Percentiles rank a stretch among this genome's conserved stretches.
phyloP scores from a whole-genome alignment of 192 early-diverging fungal species.

The Entophlyctis helioformis region DNA sequence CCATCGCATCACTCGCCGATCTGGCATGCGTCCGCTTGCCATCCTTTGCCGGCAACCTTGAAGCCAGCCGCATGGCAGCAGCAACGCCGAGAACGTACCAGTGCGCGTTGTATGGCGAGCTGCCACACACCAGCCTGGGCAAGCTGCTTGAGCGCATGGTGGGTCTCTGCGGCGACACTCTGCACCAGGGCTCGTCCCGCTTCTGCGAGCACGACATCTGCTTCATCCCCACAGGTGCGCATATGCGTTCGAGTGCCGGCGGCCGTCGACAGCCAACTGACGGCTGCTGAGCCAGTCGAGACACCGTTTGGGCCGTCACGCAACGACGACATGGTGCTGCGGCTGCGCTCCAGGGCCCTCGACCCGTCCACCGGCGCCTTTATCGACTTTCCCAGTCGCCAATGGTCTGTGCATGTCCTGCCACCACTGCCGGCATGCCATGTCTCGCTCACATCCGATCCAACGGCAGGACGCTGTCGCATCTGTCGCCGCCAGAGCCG shows the following conservation, averaged over 20 bases:
- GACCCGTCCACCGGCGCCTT: slow-evolving; percentile 11
- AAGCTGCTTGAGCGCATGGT: slow-evolving; percentile 52
- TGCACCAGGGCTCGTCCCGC: slow-evolving; percentile 30
- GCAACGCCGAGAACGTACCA: too few relatives aligned
- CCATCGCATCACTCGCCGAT: too few relatives aligned
- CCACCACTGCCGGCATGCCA: neutral
- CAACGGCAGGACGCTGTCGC: slow-evolving; percentile 37
- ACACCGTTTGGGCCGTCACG: slow-evolving; percentile 58
- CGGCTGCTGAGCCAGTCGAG: slow-evolving; percentile 26
- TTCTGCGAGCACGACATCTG: slow-evolving; percentile 58
- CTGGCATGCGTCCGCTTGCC: too few relatives aligned
- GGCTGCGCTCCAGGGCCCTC: slow-evolving; percentile 30
- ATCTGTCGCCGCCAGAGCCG: slow-evolving; percentile 61
- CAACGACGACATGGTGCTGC: slow-evolving; percentile 61
- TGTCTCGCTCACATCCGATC: neutral
- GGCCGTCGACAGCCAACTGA: neutral
- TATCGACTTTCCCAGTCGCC: slow-evolving; percentile 4
- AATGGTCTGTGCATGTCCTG: slow-evolving; percentile 5
- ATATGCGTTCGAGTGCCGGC: neutral
- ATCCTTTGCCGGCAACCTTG: too few relatives aligned
- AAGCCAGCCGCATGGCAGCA: too few relatives aligned
- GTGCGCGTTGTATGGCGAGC: slow-evolving; percentile 43
- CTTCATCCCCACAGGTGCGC: slow-evolving; percentile 47
- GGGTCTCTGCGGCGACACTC: slow-evolving; percentile 48
- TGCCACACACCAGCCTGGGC: slow-evolving; percentile 28